Base-by-base conservation (phyloP, 495 filamentous ascomycete species). In the Cercophora newfieldiana region DNA sequence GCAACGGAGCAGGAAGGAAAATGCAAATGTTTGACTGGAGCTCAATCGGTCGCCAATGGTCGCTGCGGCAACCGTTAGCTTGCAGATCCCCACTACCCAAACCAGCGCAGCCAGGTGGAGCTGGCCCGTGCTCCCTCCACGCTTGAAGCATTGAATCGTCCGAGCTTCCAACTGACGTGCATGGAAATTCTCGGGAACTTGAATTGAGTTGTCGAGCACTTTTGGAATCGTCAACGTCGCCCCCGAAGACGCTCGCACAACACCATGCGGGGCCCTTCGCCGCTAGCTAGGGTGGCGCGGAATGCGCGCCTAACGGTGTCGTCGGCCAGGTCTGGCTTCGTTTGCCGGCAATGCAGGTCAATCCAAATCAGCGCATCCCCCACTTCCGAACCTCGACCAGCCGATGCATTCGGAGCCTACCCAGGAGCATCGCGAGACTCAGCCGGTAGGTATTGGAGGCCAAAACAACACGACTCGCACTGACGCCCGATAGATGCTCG, bases 401-500 rank as follows among this genome's bases (percentile, higher is more conserved):
- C 76, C 70, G 83, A 82, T 72, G 76, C 78, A 16, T 83, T 84
- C 54, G 81, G 76, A 60, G 72, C 74, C 5, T 74, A 77, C n/a
- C 56, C 72, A 6, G 69, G 68, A 44, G 63, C 66, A 18, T 64
- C 70, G 3, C 68, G 73, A 51, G 79, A 81, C 66, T 66, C 77
- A 12, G 73, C 81, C 49, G 80, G 79, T 80, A 73, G 33, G 73
- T 48, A 71, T 68, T 72, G 66, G 47, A 51, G 54, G 30, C 48
- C 10, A 47, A 59, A 10, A n/a, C 54, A 10, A 57, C 56, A 44
- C 25, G 63, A 16, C 33, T 29, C 14, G 19, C 64, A 12, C 60
- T 74, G 67, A 75, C 63, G 26, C 12, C 19, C 8, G 22, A 3
- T 66, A 97, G 95, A 97, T 88, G 95, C 94, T 21, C 88, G 87